phyloP scores from a whole-genome alignment of 495 filamentous ascomycete genomes.

The Bryoglossum gracile region DNA sequence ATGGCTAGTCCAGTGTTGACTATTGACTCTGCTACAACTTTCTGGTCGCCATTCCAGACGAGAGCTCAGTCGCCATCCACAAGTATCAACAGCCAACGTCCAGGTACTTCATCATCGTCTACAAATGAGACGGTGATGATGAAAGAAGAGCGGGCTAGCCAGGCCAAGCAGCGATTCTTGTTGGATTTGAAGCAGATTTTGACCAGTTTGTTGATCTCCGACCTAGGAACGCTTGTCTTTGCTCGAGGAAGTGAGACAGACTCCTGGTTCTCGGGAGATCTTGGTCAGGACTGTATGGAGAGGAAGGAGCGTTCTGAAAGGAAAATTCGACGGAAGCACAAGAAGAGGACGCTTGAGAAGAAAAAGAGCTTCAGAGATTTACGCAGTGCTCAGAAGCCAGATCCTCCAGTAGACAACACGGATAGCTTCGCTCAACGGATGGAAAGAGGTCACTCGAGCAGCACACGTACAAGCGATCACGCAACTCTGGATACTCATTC shows the following conservation, averaged over 20 bases:
- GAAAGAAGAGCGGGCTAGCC: conserved; percentile 28
- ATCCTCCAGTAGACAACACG: conserved; percentile 2
- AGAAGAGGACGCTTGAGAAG: conserved; percentile 46
- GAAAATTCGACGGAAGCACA: conserved; percentile 43
- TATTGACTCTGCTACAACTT: conserved; percentile 72
- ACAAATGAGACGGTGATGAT: conserved; percentile 53
- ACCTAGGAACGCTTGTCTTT: conserved; percentile 80
- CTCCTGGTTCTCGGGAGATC: conserved; percentile 69
- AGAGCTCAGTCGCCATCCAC: conserved; percentile 50
- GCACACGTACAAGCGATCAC: conserved; percentile 13
- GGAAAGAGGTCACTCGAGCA: conserved; percentile 11
- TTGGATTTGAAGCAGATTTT: conserved; percentile 69
- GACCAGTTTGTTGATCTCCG: conserved; percentile 80
- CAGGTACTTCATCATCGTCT: conserved; percentile 48
- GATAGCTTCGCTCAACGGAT: conserved; percentile 11
- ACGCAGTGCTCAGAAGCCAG: conserved; percentile 29
- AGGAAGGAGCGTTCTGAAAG: conserved; percentile 52
- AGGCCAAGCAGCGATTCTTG: conserved; percentile 56
- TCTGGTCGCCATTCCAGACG: conserved; percentile 79
- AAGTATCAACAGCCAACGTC: conserved; percentile 45
- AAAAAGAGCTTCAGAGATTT: conserved; percentile 50
- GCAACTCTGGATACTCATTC: conserved; percentile 5
- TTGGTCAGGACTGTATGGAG: conserved; percentile 73
- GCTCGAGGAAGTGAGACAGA: conserved; percentile 87
- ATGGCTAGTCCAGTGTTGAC: conserved; percentile 60